A percentile compares a stretch with the other conserved stretches of the same genome.
phyloP scores from a whole-genome alignment of 371 early-diverging fungal genomes.

The Mucor velutinosus region DNA sequence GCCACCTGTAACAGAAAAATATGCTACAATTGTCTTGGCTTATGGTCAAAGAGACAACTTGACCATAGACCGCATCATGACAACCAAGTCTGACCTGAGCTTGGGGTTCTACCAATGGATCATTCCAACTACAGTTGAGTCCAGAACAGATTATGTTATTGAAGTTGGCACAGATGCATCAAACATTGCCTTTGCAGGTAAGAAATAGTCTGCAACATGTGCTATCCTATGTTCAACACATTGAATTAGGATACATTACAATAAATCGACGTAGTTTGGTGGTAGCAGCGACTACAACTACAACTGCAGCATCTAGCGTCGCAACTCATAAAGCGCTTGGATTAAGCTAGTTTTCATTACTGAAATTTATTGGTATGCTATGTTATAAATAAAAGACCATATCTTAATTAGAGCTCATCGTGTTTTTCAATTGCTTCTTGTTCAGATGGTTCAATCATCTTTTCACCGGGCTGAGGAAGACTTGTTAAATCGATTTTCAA shows the following conservation, averaged over 20 bases:
- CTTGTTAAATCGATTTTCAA: neutral
- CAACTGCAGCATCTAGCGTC: neutral
- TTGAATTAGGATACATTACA: neutral
- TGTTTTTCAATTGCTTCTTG: neutral
- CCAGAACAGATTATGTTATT: slow-evolving; percentile 21
- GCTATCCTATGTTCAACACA: neutral
- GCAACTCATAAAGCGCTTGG: neutral
- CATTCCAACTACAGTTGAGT: slow-evolving; percentile 12
- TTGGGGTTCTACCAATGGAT: slow-evolving; percentile 4
- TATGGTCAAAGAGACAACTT: neutral
- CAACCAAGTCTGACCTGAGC: neutral
- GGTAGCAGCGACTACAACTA: neutral
- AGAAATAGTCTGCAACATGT: neutral
- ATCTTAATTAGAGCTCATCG: slow-evolving; percentile 6
- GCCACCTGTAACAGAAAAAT: neutral
- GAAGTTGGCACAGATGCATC: slow-evolving; percentile 50
- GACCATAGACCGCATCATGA: slow-evolving; percentile 2
- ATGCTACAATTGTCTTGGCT: slow-evolving; percentile 2
- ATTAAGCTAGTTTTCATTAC: neutral
- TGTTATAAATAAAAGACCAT: neutral
- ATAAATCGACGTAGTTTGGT: neutral
- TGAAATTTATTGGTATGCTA: neutral
- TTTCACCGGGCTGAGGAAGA: neutral
- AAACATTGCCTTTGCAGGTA: slow-evolving; percentile 12
- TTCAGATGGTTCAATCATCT: neutral